Evolutionary conservation across 2,329 filamentous ascomycete species (phyloP), one percentile per base, ranked within the genome.

Genomic region (Colletotrichum brevisporum): DNA sequence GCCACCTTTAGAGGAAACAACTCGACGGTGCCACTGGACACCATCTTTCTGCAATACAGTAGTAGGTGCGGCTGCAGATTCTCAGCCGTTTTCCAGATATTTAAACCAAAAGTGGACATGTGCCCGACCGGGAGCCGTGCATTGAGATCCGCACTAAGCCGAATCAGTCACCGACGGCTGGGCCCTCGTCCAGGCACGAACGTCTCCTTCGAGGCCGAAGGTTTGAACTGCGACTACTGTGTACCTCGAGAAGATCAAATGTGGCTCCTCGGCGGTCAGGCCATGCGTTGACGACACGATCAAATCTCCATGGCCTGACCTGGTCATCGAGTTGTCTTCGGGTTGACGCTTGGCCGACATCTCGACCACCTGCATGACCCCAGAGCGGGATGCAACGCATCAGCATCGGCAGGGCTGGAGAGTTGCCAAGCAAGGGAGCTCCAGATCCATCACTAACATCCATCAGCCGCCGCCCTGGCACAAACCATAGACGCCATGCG

Each of bases 351-450:
- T n/a, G 41, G 31, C 31, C 10, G 31, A 10, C 31, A 36, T 36
- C 41, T 43, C 15, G 16, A 43, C 41, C 41, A 43, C 24, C 39
- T 47, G 45, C 27, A 48, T 59, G 45, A 21, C 45, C 56, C 27
- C 56, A 43, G 56, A 43, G 56, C 43, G 56, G 27, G 47, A 59
- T 59, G 41, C 41, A 43, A 43, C 16, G 27, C 31, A 21, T 48
- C 56, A 59, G 56, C 56, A 13, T 16, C 56, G 50, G 45, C 56
- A 59, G 26, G 27, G 31, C 45, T n/a, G 56, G n/a, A 59, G 16
- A 51, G 45, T 45, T 50, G n/a, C 13, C 43, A 18, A 45, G 27
- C 6, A 48, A 36, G 5, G 16, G 39, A 18, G n/a, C 26, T 59
- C 45, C 2, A 36, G 50, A 24, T 50, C 47, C 43, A 39, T 50